Evolutionary conservation across 805 yeast species (phyloP).

Genomic region (Nakazawaea ernobii): DNA sequence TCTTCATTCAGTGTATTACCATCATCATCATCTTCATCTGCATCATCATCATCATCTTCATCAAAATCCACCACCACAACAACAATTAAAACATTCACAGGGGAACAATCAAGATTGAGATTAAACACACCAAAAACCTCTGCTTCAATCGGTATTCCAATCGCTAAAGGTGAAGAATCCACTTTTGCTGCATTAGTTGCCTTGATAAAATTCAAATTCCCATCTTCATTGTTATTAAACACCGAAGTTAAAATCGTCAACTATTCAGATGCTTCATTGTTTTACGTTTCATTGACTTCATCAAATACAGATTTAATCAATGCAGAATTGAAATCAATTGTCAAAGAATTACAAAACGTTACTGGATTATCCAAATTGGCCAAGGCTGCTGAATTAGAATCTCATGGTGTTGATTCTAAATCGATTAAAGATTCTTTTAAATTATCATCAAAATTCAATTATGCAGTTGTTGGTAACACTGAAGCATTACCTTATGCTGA

Average conservation of each 20-base stretch:
- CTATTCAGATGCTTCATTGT: conserved; percentile 77
- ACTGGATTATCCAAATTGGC: conserved; percentile 55
- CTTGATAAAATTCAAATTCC: conserved; percentile 47
- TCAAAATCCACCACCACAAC: conserved; percentile 37
- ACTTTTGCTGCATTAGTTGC: conserved; percentile 66
- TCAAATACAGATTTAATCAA: conserved; percentile 53
- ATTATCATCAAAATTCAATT: conserved; percentile 61
- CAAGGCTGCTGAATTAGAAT: conserved; percentile 40
- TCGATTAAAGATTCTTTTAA: conserved; percentile 26
- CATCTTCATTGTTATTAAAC: conserved; percentile 47
- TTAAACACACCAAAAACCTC: conserved; percentile 51
- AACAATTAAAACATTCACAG: conserved; percentile 43
- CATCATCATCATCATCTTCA: conserved; percentile 61
- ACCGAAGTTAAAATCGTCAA: conserved; percentile 49
- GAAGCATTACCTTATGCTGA: conserved; percentile 82
- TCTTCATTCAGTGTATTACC: conserved; percentile 62
- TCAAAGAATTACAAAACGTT: conserved; percentile 46
- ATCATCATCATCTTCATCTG: conserved; percentile 54
- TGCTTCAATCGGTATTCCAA: conserved; percentile 80
- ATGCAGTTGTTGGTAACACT: conserved; percentile 86
- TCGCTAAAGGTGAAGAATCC: conserved; percentile 55
- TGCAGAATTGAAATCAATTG: conserved; percentile 54
- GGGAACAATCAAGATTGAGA: conserved; percentile 67
- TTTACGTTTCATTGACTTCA: conserved; percentile 64
- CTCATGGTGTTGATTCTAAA: conserved; percentile 34